These are phyloP conservation scores for Ogataea paraovalis DNA, from an alignment of 805 yeast species.

Conservation along the genomic window DNA sequence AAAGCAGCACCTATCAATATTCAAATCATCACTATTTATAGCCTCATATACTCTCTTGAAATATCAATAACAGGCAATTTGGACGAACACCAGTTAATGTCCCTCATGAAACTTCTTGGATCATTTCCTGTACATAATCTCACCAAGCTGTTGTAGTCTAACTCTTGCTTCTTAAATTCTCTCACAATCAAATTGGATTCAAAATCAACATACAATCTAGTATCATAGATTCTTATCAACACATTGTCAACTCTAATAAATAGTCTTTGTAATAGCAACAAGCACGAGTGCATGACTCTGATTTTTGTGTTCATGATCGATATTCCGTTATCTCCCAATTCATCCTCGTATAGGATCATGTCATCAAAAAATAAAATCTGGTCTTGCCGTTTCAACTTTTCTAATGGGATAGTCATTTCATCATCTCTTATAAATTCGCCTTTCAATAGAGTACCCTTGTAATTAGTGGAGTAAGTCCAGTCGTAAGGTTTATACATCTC, in stretches of 20 bases:
- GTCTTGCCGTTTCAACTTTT: constrained; percentile 62
- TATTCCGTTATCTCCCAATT: constrained; percentile 93
- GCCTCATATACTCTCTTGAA: constrained; percentile 21
- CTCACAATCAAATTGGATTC: constrained; percentile 59
- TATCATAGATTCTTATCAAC: constrained; percentile 75
- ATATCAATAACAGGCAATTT: constrained; percentile 22
- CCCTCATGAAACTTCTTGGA: constrained; percentile 68
- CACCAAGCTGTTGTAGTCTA: constrained; percentile 43
- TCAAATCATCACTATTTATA: neutral
- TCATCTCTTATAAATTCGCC: constrained; percentile 25
- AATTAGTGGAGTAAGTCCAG: constrained; percentile 90
- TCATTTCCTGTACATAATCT: constrained; percentile 49
- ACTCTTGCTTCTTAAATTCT: constrained; percentile 73
- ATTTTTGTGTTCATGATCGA: constrained; percentile 73
- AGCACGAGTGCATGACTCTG: constrained; percentile 81
- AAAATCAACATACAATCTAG: constrained; percentile 79
- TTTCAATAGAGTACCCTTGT: constrained; percentile 53
- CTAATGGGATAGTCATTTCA: constrained; percentile 54
- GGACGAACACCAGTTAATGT: constrained; percentile 79
- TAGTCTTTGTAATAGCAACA: constrained; percentile 70
- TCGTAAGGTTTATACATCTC: constrained; percentile 81
- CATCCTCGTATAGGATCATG: constrained; percentile 87
- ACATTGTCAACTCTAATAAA: constrained; percentile 91
- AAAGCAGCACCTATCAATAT: neutral
- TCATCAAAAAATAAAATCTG: constrained; percentile 90